Evolutionary conservation across 106 monocot genomes (phyloP).

Genomic region (Gastrodia elata): DNA sequence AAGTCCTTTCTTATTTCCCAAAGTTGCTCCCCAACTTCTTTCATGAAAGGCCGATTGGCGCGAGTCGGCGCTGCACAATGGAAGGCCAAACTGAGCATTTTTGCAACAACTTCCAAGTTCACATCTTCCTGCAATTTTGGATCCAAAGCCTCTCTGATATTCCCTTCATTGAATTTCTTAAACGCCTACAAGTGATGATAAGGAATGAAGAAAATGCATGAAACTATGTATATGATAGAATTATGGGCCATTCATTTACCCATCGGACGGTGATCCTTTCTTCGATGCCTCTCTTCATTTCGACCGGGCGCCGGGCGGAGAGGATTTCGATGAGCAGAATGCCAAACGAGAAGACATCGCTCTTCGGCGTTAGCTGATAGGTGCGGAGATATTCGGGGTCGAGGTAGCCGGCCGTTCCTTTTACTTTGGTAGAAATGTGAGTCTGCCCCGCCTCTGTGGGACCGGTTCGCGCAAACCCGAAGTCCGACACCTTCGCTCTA

Average conservation of each 20-base stretch:
- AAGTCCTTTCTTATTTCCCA: conserved; percentile 16
- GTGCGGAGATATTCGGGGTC: conserved; percentile 13
- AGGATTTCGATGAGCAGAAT: conserved; percentile 15
- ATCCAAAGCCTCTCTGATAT: conserved; percentile 6
- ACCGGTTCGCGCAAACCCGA: conserved; percentile 9
- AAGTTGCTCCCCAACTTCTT: conserved; percentile 12
- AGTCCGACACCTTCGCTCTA: conserved; percentile 15
- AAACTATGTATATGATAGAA: neutral
- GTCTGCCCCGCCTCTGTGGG: conserved; percentile 13
- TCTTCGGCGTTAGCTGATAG: conserved; percentile 12
- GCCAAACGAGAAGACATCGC: conserved; percentile 13
- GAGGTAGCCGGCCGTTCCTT: conserved; percentile 14
- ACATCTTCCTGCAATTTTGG: conserved; percentile 6
- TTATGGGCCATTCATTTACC: conserved; percentile 1
- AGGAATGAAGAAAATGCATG: neutral
- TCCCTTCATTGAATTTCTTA: conserved; percentile 8
- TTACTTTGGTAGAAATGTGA: conserved; percentile 11
- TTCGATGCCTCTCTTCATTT: conserved; percentile 9
- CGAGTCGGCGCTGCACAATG: conserved; percentile 16
- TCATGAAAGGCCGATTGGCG: conserved; percentile 10
- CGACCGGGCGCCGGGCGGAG: conserved; percentile 10
- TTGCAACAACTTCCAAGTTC: conserved; percentile 5
- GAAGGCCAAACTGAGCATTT: conserved; percentile 14
- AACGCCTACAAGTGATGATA: neutral
- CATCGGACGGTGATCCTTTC: conserved; percentile 14